Evolutionary conservation across 345 rosid species (phyloP).

Genomic region (Populus davidiana): DNA sequence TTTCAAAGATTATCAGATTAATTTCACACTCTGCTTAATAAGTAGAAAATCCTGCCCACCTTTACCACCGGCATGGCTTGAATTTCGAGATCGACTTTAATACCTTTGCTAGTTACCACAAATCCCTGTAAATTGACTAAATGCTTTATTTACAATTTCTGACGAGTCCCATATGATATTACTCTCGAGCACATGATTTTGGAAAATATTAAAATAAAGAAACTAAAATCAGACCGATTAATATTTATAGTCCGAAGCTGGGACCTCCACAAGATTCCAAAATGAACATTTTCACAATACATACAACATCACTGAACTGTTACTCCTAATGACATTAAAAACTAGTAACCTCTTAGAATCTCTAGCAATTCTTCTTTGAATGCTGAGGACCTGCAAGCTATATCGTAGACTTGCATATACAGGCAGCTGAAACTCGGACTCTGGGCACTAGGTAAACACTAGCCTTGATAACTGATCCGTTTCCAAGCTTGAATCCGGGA

Average conservation of each 20-base stretch:
- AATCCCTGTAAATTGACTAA: too few species aligned
- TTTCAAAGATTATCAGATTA: too few species aligned
- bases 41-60: too few species aligned
- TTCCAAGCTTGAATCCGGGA: conserved; percentile 89
- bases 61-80: too few species aligned
- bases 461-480: conserved; percentile 71
- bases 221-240: background rate
- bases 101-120: too few species aligned
- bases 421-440: conserved; percentile 17
- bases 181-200: background rate
- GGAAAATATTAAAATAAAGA: background rate
- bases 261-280: background rate
- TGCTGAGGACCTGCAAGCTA: background rate
- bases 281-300: background rate
- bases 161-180: background rate
- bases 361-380: background rate
- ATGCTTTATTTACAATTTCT: background rate
- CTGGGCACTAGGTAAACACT: conserved; percentile 70
- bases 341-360: background rate
- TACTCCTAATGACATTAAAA: background rate
- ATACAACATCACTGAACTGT: background rate
- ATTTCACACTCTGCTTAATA: too few species aligned
- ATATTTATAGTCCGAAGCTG: background rate
- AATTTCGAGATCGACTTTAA: too few species aligned
- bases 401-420: background rate